Evolutionary conservation across 2,329 filamentous ascomycete genomes (phyloP).

Genomic region (Hypoxylon sp.): DNA sequence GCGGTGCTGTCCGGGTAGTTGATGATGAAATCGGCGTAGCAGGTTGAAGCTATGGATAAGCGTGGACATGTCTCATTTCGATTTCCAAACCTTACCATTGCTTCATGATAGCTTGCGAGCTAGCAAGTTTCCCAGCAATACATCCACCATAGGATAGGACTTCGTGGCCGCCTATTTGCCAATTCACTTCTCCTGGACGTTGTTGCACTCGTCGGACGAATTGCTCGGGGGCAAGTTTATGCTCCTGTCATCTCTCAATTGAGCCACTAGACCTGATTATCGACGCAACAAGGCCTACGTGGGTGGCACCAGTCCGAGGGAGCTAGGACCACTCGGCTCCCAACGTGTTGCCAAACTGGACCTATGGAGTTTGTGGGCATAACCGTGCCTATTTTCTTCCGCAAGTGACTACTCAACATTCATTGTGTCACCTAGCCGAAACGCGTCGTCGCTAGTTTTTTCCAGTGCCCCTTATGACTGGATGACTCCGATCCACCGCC

Average conservation of each 20-base stretch:
- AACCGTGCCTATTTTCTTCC: background rate
- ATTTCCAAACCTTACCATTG: background rate
- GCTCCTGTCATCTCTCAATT: background rate
- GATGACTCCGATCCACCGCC: background rate
- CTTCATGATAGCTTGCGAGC: constrained; percentile 3
- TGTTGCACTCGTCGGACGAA: background rate
- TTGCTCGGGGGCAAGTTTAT: background rate
- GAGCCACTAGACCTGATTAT: constrained; percentile 3
- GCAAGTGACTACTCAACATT: constrained; percentile 12
- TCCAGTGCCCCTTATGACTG: background rate
- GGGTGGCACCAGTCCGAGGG: background rate
- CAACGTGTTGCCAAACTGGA: constrained; percentile 3
- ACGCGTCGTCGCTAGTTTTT: constrained; percentile 5
- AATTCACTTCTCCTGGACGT: background rate
- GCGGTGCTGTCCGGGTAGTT: constrained; percentile 62
- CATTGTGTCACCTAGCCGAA: background rate
- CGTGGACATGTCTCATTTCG: background rate
- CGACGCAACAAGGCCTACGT: background rate
- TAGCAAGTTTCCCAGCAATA: background rate
- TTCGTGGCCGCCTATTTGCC: background rate
- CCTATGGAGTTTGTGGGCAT: background rate
- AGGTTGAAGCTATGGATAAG: constrained; percentile 47
- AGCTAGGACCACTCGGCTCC: constrained; percentile 14
- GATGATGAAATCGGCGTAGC: constrained; percentile 57
- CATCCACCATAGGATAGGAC: background rate